These are phyloP conservation scores for Sugiyamaella chiloensis DNA, from an alignment of 805 yeast genomes.

Conservation along the genomic window DNA sequence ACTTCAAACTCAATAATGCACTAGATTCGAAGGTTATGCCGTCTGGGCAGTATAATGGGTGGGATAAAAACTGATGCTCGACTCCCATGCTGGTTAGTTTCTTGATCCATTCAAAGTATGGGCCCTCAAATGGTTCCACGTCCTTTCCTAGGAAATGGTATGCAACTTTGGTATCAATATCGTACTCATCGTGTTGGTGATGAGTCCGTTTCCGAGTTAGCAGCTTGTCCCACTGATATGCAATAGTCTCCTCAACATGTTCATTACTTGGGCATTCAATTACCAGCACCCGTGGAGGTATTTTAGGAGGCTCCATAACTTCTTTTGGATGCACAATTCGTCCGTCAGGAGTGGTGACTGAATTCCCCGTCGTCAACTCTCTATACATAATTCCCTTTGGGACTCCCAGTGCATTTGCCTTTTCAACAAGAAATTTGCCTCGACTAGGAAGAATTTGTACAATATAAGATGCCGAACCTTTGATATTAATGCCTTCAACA, in stretches of 20 bases:
- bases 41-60: conserved; percentile 60
- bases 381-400: conserved; percentile 61
- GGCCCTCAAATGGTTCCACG: conserved; percentile 45
- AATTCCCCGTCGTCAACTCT: conserved; percentile 54
- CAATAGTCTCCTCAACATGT: conserved; percentile 36
- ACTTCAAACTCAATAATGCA: conserved; percentile 35
- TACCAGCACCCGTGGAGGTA: conserved; percentile 58
- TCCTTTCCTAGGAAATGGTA: conserved; percentile 75
- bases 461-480: conserved; percentile 55
- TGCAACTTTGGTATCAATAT: conserved; percentile 44
- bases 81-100: conserved; percentile 38
- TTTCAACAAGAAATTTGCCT: conserved; percentile 69
- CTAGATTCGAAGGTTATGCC: conserved; percentile 56
- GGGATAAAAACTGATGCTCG: conserved; percentile 65
- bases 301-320: conserved; percentile 62
- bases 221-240: conserved; percentile 12
- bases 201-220: conserved; percentile 5
- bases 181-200: conserved; percentile 1
- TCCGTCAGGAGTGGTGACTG: conserved; percentile 60
- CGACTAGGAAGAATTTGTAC: conserved; percentile 62
- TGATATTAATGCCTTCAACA: conserved; percentile 22
- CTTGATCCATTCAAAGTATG: conserved; percentile 45
- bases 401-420: conserved; percentile 67
- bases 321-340: conserved; percentile 58
- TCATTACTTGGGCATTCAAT: conserved; percentile 64